Evolutionary conservation across 2,329 filamentous ascomycete genomes (phyloP).

Genomic region (Alternaria panax): DNA sequence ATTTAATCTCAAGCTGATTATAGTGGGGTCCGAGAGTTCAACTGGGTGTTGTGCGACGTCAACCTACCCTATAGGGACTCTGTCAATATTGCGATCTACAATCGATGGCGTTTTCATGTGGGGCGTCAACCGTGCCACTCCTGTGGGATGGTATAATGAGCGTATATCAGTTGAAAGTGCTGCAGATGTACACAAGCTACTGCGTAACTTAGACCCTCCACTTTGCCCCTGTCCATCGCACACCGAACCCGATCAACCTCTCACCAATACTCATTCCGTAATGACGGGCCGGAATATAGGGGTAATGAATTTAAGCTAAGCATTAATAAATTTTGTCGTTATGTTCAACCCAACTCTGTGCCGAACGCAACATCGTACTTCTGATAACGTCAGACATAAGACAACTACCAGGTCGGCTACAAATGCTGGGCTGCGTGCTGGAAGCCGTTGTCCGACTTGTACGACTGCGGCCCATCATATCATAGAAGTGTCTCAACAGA

Average conservation of each 20-base stretch:
- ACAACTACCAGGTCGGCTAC: not conserved
- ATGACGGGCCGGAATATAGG: not conserved
- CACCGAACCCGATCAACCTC: not conserved
- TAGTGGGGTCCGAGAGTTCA: not conserved
- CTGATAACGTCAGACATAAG: not conserved
- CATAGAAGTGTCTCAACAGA: not conserved
- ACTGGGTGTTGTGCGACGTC: not conserved
- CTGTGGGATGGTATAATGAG: not conserved
- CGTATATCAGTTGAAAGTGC: not conserved
- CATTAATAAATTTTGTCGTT: not conserved
- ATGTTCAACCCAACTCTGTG: not conserved
- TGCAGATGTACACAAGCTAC: not conserved
- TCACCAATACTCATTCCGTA: not conserved
- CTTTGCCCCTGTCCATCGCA: not conserved
- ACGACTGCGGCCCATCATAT: not conserved
- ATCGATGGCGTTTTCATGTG: not conserved
- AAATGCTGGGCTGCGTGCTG: not conserved
- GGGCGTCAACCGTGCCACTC: not conserved
- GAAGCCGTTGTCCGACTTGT: not conserved
- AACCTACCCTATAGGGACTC: not conserved
- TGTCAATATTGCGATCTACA: not conserved
- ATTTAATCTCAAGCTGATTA: not conserved
- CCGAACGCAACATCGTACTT: not conserved
- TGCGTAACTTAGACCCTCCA: not conserved
- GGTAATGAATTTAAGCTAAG: not conserved